Percentiles rank a stretch among this genome's conserved stretches.
Evolutionary conservation across 1,284 basidiomycete species (phyloP).

Genomic region (Rhodofomes roseus): DNA sequence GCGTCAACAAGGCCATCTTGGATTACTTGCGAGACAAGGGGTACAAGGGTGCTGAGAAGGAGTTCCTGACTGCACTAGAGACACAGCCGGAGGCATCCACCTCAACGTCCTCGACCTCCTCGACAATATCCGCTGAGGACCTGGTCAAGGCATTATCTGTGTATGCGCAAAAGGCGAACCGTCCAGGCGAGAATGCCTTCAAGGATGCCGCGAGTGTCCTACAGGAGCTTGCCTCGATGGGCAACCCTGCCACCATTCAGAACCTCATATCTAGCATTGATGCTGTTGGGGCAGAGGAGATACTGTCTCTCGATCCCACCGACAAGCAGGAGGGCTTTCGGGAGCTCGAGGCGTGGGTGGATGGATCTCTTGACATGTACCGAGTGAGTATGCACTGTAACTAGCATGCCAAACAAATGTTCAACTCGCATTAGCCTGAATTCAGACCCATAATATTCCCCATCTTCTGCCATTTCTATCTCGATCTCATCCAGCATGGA

Average conservation of each 20-base stretch:
- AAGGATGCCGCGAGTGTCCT: slow-evolving; percentile 63
- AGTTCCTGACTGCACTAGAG: slow-evolving; percentile 68
- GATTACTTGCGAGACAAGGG: slow-evolving; percentile 86
- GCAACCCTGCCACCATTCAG: slow-evolving; percentile 66
- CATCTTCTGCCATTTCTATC: slow-evolving; percentile 95
- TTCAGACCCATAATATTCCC: slow-evolving; percentile 92
- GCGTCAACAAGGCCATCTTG: slow-evolving; percentile 60
- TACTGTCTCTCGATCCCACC: slow-evolving; percentile 80
- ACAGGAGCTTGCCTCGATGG: slow-evolving; percentile 61
- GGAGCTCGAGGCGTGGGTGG: slow-evolving; percentile 92
- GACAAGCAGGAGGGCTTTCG: slow-evolving; percentile 87
- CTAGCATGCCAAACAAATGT: background rate
- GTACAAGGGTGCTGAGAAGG: slow-evolving; percentile 73
- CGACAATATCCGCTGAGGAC: slow-evolving; percentile 53
- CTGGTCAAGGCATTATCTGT: slow-evolving; percentile 64
- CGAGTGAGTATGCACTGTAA: slow-evolving; percentile 42
- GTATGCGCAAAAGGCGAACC: slow-evolving; percentile 59
- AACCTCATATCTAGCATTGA: slow-evolving; percentile 73
- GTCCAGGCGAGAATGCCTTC: slow-evolving; percentile 61
- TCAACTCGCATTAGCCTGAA: slow-evolving; percentile 63
- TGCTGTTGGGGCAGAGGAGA: slow-evolving; percentile 76
- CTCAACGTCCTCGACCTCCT: slow-evolving; percentile 3
- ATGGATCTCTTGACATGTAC: slow-evolving; percentile 86
- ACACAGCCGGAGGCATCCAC: slow-evolving; percentile 42
- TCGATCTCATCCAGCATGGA: slow-evolving; percentile 90